A percentile compares a stretch with the other conserved stretches of the same genome.
phyloP scores from a whole-genome alignment of 2,329 filamentous ascomycete species.

The Colletotrichum tofieldiae region DNA sequence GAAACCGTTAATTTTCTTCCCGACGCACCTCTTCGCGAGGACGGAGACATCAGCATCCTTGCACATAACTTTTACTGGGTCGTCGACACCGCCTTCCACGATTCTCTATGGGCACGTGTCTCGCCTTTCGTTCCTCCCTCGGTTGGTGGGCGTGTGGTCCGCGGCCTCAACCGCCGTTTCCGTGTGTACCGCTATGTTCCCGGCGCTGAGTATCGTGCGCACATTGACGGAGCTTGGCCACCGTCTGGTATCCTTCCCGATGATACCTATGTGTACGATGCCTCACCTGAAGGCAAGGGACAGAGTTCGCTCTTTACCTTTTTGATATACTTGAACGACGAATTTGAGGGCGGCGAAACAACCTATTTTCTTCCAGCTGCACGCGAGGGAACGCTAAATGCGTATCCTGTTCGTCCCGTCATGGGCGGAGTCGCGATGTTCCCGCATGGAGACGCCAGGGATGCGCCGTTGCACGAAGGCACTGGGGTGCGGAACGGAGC shows the following conservation, averaged over 20 bases:
- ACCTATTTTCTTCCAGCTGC: slow-evolving; percentile 79
- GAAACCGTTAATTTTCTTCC: slow-evolving; percentile 78
- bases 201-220: slow-evolving; percentile 79
- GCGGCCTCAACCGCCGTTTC: slow-evolving; percentile 79
- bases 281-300: slow-evolving; percentile 70
- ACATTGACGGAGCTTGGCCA: slow-evolving; percentile 82
- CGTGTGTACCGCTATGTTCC: slow-evolving; percentile 81
- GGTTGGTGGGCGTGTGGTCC: slow-evolving; percentile 69
- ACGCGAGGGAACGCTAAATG: slow-evolving; percentile 77
- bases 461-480: slow-evolving; percentile 78
- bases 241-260: slow-evolving; percentile 74
- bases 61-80: slow-evolving; percentile 85
- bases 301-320: slow-evolving; percentile 81
- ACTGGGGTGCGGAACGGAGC: slow-evolving; percentile 78
- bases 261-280: slow-evolving; percentile 76
- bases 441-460: slow-evolving; percentile 77
- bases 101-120: slow-evolving; percentile 75
- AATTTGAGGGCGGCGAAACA: slow-evolving; percentile 80
- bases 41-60: slow-evolving; percentile 75
- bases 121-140: slow-evolving; percentile 69
- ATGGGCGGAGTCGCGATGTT: slow-evolving; percentile 80
- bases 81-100: slow-evolving; percentile 74
- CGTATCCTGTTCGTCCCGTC: slow-evolving; percentile 77
- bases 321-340: slow-evolving; percentile 79
- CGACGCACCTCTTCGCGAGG: slow-evolving; percentile 77